Conservation (phyloP, 306 rosid genomes). For the Lupinus albus region DNA sequence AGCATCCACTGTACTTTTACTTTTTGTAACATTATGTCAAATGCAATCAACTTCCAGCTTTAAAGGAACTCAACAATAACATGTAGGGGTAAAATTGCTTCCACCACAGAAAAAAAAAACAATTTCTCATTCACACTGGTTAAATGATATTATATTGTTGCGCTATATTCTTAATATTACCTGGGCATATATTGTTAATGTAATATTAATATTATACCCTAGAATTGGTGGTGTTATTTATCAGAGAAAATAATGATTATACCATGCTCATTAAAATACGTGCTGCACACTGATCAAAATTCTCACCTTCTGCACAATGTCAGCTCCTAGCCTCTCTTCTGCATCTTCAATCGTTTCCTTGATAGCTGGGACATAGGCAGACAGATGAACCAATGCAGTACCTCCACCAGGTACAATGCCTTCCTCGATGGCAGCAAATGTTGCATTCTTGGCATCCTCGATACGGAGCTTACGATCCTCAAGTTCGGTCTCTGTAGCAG, state of each 20-base stretch:
- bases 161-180: neutral
- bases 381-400: constrained; percentile 91
- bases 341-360: constrained; percentile 82
- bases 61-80: neutral
- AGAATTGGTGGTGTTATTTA: neutral
- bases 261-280: neutral
- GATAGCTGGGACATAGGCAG: constrained; percentile 69
- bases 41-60: neutral
- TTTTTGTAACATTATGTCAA: too few relatives aligned
- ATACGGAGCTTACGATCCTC: constrained; percentile 98
- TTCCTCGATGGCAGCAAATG: constrained; percentile 99
- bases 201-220: too few relatives aligned
- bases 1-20: too few relatives aligned
- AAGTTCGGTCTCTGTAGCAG: constrained; percentile 98
- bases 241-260: neutral
- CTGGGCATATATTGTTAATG: neutral
- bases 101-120: too few relatives aligned
- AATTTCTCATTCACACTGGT: neutral
- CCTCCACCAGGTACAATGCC: constrained; percentile 99
- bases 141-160: too few relatives aligned
- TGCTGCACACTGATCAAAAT: neutral
- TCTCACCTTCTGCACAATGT: constrained; percentile 87
- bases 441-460: constrained; percentile 99
- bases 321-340: constrained; percentile 93
- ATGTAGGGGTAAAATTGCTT: too few relatives aligned